These are phyloP conservation scores for Lablab purpureus DNA, from an alignment of 306 rosid species.

Conservation along the genomic window DNA sequence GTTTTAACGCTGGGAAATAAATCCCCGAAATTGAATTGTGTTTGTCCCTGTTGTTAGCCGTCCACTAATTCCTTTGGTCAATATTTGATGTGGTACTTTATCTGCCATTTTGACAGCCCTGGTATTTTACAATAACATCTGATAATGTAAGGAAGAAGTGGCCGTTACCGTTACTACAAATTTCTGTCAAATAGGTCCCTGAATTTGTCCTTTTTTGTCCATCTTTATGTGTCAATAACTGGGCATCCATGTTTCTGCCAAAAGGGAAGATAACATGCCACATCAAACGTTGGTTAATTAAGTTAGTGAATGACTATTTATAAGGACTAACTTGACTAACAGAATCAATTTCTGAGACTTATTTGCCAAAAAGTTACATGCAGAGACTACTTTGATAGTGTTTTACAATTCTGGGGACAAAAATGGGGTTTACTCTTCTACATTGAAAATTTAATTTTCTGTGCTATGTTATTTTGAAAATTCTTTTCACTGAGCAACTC, in stretches of 20 bases:
- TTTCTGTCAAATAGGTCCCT: neutral
- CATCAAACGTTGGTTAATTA: neutral
- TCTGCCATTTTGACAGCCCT: neutral
- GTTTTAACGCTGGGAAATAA: neutral
- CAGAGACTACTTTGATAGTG: neutral
- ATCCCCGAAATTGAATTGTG: neutral
- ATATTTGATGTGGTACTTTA: neutral
- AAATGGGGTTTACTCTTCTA: constrained; percentile 2
- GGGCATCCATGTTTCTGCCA: neutral
- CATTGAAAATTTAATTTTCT: constrained; percentile 1
- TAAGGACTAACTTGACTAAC: neutral
- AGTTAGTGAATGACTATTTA: neutral
- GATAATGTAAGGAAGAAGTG: neutral
- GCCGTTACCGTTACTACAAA: neutral
- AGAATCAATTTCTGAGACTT: neutral
- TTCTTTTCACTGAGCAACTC: constrained; percentile 33
- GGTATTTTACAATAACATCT: neutral
- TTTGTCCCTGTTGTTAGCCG: neutral
- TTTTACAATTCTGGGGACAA: neutral
- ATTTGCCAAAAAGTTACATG: neutral
- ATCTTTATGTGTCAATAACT: neutral
- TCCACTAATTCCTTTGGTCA: neutral
- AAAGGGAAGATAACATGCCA: neutral
- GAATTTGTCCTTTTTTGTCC: neutral
- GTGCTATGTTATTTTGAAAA: neutral